Percentiles rank a stretch among this genome's conserved stretches.
phyloP scores from a whole-genome alignment of 2,329 filamentous ascomycete genomes.

The Aciculosporium take region DNA sequence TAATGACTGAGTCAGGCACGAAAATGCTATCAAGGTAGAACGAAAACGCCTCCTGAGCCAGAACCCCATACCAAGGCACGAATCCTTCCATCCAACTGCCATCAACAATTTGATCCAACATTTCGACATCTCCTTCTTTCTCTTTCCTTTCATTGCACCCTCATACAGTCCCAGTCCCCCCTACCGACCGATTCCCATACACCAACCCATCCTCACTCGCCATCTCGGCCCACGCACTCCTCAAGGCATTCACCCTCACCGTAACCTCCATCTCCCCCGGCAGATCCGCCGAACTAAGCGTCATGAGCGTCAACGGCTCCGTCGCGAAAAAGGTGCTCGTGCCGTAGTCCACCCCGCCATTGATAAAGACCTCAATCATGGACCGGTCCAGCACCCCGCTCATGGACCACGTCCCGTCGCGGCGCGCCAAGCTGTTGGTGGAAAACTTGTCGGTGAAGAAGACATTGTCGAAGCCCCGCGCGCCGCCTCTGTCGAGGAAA shows the following conservation, averaged over 20 bases:
- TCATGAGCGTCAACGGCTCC: conserved; percentile 14
- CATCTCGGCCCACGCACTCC: conserved; percentile 14
- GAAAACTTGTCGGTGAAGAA: conserved; percentile 21
- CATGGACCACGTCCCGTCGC: conserved; percentile 13
- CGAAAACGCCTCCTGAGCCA: too few relatives aligned
- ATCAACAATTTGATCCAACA: too few relatives aligned
- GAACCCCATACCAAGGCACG: too few relatives aligned
- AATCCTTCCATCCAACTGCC: too few relatives aligned
- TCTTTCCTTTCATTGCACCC: background rate
- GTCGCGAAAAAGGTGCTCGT: conserved; percentile 18
- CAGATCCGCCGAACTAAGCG: conserved; percentile 10
- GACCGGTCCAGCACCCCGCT: conserved; percentile 22
- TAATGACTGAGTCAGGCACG: too few relatives aligned
- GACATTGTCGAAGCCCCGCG: conserved; percentile 15
- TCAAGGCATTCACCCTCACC: conserved; percentile 12
- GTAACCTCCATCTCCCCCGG: conserved; percentile 11
- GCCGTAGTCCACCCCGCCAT: conserved; percentile 19
- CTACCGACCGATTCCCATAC: conserved; percentile 5
- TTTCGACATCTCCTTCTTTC: too few relatives aligned
- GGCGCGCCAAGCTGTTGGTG: conserved; percentile 8
- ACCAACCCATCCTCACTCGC: conserved; percentile 4
- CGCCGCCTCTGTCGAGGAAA: conserved; percentile 16
- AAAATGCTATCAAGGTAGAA: too few relatives aligned
- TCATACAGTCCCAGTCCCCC: too few relatives aligned
- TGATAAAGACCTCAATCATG: conserved; percentile 20